These are phyloP conservation scores for Penicillium sp. DNA, from an alignment of 2,329 filamentous ascomycete species.

Conservation along the genomic window DNA sequence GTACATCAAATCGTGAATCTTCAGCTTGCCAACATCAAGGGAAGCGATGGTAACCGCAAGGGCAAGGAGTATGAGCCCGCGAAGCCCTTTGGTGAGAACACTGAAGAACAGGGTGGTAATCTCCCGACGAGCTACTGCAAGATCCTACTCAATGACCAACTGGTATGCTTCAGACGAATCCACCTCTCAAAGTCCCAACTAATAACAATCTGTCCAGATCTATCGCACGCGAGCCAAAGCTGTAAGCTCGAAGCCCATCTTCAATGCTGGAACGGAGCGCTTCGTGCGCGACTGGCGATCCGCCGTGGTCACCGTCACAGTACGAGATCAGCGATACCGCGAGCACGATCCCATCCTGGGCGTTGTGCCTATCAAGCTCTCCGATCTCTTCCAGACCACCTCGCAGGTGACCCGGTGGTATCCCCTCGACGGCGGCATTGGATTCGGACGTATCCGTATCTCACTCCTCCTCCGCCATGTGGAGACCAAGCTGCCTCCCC, in stretches of 20 bases:
- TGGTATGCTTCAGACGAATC: conserved; percentile 49
- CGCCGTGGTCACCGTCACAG: conserved; percentile 77
- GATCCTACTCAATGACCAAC: conserved; percentile 81
- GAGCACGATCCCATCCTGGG: conserved; percentile 94
- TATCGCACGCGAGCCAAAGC: conserved; percentile 96
- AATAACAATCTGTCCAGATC: conserved; percentile 44
- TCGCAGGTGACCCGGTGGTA: conserved; percentile 92
- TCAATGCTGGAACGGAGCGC: conserved; percentile 91
- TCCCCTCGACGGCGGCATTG: conserved; percentile 89
- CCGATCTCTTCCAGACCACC: conserved; percentile 80
- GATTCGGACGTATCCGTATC: conserved; percentile 84
- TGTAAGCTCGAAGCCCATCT: conserved; percentile 90
- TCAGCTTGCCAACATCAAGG: conserved; percentile 86
- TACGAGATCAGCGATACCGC: conserved; percentile 82
- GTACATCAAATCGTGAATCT: conserved; percentile 95
- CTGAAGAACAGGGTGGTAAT: conserved; percentile 74
- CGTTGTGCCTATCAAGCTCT: conserved; percentile 81
- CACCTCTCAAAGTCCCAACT: not conserved
- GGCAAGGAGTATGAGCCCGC: conserved; percentile 87
- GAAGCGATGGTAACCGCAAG: conserved; percentile 74
- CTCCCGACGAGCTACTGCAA: conserved; percentile 93
- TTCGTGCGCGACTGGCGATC: conserved; percentile 94
- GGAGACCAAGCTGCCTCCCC: conserved; percentile 77
- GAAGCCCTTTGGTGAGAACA: conserved; percentile 76
- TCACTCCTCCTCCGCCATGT: conserved; percentile 87